Conservation (phyloP, 1,284 basidiomycete species). For the Phellopilus nigrolimitatus region DNA sequence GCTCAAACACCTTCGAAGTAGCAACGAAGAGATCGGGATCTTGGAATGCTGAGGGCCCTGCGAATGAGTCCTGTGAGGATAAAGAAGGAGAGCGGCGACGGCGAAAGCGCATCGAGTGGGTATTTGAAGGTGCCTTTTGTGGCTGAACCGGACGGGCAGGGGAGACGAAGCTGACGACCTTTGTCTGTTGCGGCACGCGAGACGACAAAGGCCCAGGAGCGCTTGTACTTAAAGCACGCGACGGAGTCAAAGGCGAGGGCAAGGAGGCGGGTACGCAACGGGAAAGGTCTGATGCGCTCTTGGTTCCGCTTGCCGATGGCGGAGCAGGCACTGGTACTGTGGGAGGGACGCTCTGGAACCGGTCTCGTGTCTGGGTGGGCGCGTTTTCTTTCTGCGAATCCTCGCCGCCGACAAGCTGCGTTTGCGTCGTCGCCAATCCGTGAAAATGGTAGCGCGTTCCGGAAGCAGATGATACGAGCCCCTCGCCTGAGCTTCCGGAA, state of each 20-base stretch:
- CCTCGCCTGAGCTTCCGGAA: slow-evolving; percentile 2
- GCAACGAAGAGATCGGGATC: slow-evolving; percentile 46
- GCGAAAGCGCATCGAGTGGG: slow-evolving; percentile 19
- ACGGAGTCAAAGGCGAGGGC: slow-evolving; percentile 13
- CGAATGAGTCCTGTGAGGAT: slow-evolving; percentile 58
- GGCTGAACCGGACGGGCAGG: slow-evolving; percentile 20
- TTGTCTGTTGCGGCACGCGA: slow-evolving; percentile 27
- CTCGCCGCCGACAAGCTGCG: slow-evolving; percentile 27
- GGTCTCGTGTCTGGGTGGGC: slow-evolving; percentile 21
- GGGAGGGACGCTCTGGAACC: slow-evolving; percentile 10
- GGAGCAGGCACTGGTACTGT: too few relatives aligned
- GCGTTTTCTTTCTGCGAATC: slow-evolving; percentile 52
- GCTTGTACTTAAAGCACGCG: slow-evolving; percentile 3
- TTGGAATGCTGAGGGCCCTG: slow-evolving; percentile 37
- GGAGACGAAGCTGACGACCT: slow-evolving; percentile 31
- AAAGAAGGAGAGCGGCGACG: slow-evolving; percentile 34
- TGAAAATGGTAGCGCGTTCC: slow-evolving; percentile 49
- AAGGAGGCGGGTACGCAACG: background rate
- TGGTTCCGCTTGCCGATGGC: background rate
- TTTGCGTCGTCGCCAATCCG: slow-evolving; percentile 48
- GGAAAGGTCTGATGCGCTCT: background rate
- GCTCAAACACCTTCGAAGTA: slow-evolving; percentile 46
- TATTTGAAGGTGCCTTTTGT: slow-evolving; percentile 15
- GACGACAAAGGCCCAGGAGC: slow-evolving; percentile 8
- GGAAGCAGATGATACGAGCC: slow-evolving; percentile 8